phyloP scores from a whole-genome alignment of 805 yeast species.

The Metschnikowia cubensis region DNA sequence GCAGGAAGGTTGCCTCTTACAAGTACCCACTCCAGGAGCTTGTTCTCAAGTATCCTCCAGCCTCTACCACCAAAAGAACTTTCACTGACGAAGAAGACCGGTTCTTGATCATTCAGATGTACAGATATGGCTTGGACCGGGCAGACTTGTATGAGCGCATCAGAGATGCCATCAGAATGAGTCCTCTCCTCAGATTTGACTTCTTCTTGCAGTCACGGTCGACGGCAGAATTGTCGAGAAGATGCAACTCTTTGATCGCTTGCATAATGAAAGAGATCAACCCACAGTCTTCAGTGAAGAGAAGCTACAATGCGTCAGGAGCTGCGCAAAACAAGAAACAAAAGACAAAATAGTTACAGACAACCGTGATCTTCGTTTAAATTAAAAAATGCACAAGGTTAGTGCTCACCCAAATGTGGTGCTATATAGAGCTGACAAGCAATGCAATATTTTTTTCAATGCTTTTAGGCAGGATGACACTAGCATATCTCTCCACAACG shows the following conservation, averaged over 20 bases:
- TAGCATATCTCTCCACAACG: conserved; percentile 58
- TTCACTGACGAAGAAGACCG: conserved; percentile 90
- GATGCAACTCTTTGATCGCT: conserved; percentile 74
- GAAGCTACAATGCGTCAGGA: not conserved
- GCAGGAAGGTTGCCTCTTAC: conserved; percentile 68
- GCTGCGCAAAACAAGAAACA: not conserved
- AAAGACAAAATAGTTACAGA: conserved; percentile 1
- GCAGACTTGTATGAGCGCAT: conserved; percentile 76
- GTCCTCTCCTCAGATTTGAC: conserved; percentile 80
- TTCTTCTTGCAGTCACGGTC: conserved; percentile 82
- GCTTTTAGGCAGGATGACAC: conserved; percentile 62
- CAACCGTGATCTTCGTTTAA: not conserved
- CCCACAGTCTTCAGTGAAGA: conserved; percentile 9
- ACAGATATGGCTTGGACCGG: conserved; percentile 75
- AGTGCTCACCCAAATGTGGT: not conserved
- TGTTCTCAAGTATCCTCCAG: conserved; percentile 66
- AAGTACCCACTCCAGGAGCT: conserved; percentile 78
- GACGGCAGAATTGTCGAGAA: conserved; percentile 70
- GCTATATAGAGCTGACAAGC: conserved; percentile 12
- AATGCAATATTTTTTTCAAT: conserved; percentile 36
- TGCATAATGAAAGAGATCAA: conserved; percentile 64
- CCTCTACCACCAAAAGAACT: conserved; percentile 55
- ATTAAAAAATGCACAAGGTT: not conserved
- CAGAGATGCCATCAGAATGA: conserved; percentile 65
- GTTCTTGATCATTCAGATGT: conserved; percentile 74